Evolutionary conservation across 129 eudicot genomes (phyloP).

Genomic region (Pittosporum tobira): DNA sequence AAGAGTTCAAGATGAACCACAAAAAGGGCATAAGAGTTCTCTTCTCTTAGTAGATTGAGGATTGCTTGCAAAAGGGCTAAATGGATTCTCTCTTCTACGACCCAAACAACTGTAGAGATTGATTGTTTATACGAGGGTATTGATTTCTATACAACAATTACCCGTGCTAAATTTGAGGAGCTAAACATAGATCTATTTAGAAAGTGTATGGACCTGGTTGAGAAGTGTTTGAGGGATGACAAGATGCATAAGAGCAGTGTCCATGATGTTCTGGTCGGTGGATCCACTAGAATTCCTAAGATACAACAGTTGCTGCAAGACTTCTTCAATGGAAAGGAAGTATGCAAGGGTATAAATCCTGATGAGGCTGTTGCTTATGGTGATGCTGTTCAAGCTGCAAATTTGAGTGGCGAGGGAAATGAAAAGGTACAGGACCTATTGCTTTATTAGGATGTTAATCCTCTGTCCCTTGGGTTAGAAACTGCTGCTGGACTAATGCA

Average conservation of each 20-base stretch:
- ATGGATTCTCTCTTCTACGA: constrained; percentile 32
- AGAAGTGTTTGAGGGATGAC: constrained; percentile 45
- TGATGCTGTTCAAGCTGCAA: constrained; percentile 42
- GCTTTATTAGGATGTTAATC: constrained; percentile 31
- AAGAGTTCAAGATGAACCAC: constrained; percentile 36
- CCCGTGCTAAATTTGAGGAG: no score
- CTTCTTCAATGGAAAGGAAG: constrained; percentile 38
- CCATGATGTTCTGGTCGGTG: constrained; percentile 46
- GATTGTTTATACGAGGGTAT: constrained; percentile 39
- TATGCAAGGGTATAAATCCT: constrained; percentile 37
- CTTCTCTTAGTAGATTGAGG: constrained; percentile 40
- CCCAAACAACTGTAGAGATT: constrained; percentile 36
- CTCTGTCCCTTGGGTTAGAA: constrained; percentile 38
- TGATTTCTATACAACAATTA: constrained; percentile 37
- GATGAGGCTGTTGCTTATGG: constrained; percentile 46
- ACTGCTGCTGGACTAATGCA: constrained; percentile 37
- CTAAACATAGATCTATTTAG: no score
- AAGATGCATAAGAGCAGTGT: constrained; percentile 32
- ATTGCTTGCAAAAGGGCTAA: constrained; percentile 41
- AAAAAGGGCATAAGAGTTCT: constrained; percentile 26
- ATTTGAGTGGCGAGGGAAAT: constrained; percentile 36
- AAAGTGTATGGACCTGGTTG: constrained; percentile 53
- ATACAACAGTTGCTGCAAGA: constrained; percentile 36
- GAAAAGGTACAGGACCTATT: constrained; percentile 29
- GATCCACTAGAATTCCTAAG: constrained; percentile 40